Evolutionary conservation across 305 asterid genomes (phyloP), one percentile per base, ranked within the genome.

Genomic region (Ajuga reptans): DNA sequence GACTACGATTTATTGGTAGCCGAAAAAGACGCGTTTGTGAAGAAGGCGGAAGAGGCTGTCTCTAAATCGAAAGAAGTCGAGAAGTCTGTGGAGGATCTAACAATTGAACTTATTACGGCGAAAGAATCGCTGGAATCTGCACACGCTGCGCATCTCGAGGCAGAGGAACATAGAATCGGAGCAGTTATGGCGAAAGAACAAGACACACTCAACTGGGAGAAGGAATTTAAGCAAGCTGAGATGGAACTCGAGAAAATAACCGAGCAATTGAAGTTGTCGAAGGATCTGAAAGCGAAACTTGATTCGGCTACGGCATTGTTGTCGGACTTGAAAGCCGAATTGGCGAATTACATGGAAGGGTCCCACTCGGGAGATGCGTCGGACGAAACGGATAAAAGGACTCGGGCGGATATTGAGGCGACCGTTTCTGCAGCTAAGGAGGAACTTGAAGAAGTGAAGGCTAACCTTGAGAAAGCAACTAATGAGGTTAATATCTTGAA

Each of bases 71-170:
- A 84, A 77, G 90, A 89, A 78, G 83, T 87, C 21, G 99, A 94
- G 75, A 91, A 88, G 70, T 83, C 88, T 0, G 92, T 91, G 0
- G 99, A 91, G 92, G 96, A 87, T 66, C 68, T 94, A 76, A 89
- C 92, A 0, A 84, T 89, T 21, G 98, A 94, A 66, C 95, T 94
- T 34, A 85, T 92, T 16, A 81, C 87, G 0, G 84, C 86, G 1
- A 94, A 89, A 81, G 96, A 88, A 42, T 77, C 94, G 11, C 72
- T 94, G 71, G 99, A 91, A 76, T 83, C 95, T 2, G 97, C 97
- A 2, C 97, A 91, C 12, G 93, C 91, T 11, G 88, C 93, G 1
- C 98, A 94, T 81, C 61, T 91, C 29, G 97, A 94, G 75, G 97
- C 96, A 0, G 98, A 94, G 84, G 98, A 91, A 65, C 96, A 85